These are phyloP conservation scores for Hypomyces perniciosus DNA, from an alignment of 2,329 filamentous ascomycete genomes.

Conservation along the genomic window DNA sequence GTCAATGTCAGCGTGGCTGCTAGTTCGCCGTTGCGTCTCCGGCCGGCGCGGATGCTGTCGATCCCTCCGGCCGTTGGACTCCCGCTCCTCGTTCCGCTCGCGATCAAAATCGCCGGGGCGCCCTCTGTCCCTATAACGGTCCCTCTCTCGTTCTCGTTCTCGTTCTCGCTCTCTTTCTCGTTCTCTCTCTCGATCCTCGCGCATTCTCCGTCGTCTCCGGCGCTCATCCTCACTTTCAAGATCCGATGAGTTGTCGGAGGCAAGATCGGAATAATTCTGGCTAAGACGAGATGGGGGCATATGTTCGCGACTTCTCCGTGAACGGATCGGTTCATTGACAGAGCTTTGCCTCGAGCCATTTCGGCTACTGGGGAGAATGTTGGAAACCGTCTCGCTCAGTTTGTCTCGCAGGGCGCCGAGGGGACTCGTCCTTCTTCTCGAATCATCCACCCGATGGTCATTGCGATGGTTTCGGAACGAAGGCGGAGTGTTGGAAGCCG, in stretches of 20 bases:
- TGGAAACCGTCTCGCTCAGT: constrained; percentile 39
- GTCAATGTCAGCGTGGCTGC: constrained; percentile 46
- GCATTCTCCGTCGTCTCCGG: constrained; percentile 18
- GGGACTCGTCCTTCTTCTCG: constrained; percentile 31
- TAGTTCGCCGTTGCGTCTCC: constrained; percentile 38
- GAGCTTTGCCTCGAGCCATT: constrained; percentile 30
- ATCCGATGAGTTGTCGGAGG: constrained; percentile 31
- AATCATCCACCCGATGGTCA: constrained; percentile 30
- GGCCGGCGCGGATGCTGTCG: constrained; percentile 33
- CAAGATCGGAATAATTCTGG: constrained; percentile 36
- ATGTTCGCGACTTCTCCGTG: constrained; percentile 36
- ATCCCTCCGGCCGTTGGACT: constrained; percentile 25
- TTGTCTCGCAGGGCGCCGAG: constrained; percentile 38
- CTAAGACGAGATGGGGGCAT: constrained; percentile 35
- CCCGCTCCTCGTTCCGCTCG: constrained; percentile 28
- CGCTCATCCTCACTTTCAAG: constrained; percentile 29
- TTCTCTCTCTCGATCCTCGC: constrained; percentile 24
- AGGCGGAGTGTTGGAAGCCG: constrained; percentile 19
- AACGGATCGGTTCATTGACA: constrained; percentile 24
- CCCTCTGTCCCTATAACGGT: constrained; percentile 28
- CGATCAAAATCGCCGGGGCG: constrained; percentile 27
- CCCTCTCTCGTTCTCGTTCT: constrained; percentile 32
- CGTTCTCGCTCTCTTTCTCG: constrained; percentile 29
- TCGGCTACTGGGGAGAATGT: constrained; percentile 35
- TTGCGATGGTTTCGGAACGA: constrained; percentile 28